Evolutionary conservation across 2,329 filamentous ascomycete genomes (phyloP).

Genomic region (Pseudonectria foliicola): DNA sequence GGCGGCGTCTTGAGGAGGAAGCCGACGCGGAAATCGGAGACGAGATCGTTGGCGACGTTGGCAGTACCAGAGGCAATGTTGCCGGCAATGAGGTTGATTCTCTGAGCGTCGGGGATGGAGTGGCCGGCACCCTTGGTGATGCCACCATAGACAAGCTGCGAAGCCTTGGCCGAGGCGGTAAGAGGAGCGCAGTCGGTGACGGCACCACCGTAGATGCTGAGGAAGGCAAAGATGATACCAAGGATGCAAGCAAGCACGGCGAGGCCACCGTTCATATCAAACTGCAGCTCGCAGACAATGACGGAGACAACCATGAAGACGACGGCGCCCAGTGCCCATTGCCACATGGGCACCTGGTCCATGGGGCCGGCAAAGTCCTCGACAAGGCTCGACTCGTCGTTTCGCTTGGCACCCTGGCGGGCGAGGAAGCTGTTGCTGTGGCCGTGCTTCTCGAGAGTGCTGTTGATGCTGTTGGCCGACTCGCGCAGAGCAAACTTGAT

Average conservation of each 20-base stretch:
- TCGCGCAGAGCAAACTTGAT: slow-evolving; percentile 27
- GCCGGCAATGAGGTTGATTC: slow-evolving; percentile 59
- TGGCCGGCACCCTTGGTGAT: slow-evolving; percentile 48
- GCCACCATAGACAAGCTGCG: slow-evolving; percentile 60
- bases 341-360: slow-evolving; percentile 45
- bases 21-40: slow-evolving; percentile 59
- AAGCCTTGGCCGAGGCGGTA: slow-evolving; percentile 61
- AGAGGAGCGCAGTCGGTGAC: slow-evolving; percentile 55
- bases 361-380: slow-evolving; percentile 34
- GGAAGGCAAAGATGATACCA: slow-evolving; percentile 52
- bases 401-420: slow-evolving; percentile 29
- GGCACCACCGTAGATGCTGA: slow-evolving; percentile 42
- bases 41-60: slow-evolving; percentile 45
- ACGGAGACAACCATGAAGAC: slow-evolving; percentile 45
- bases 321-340: slow-evolving; percentile 42
- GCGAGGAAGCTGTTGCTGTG: slow-evolving; percentile 27
- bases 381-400: slow-evolving; percentile 25
- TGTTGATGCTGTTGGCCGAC: slow-evolving; percentile 24
- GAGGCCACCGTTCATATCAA: slow-evolving; percentile 50
- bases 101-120: slow-evolving; percentile 45
- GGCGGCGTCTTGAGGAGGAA: slow-evolving; percentile 61
- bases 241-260: slow-evolving; percentile 48
- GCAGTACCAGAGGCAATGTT: slow-evolving; percentile 49
- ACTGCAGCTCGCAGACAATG: slow-evolving; percentile 43
- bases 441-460: slow-evolving; percentile 23